Base-by-base conservation (phyloP, 768 basidiomycete species). In the Russula griseocarnosa region DNA sequence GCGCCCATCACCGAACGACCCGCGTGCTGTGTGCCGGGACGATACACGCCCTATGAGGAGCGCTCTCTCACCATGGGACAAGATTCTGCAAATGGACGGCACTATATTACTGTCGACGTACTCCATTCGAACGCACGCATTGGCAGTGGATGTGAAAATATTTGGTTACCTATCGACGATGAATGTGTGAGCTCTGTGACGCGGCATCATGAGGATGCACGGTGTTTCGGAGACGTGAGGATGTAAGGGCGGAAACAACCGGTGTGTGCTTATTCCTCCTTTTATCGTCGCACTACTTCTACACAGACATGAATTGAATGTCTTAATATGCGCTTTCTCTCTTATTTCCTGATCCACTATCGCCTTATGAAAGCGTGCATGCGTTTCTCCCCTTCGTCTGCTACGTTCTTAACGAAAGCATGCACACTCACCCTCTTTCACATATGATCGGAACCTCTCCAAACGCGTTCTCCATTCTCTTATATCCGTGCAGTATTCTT, bases 131-230 rank as follows among this genome's bases (percentile, higher is more conserved):
- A 83, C 66, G 79, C 85, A 44, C 83, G 81, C 73, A 75, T 79
- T 49, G 47, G 24, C 24, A 28, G 28, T 28, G 28, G 28, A 28
- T 2, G 28, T 10, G 24, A 7, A 9, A 85, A 89, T 60, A 86
- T 83, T 13, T 98, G 96, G 96, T 79, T 97, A 63, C 86, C 94
- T 55, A 89, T 98, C 58, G 95, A 98, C 74, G 96, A 98, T 71
- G 95, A 97, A 73, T 76, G 86, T 10, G 88, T 95, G 30, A 86
- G 86, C 32, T 84, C 90, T 69, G 82, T 96, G n/a, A n/a, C n/a
- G 44, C 76, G 81, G 22, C 74, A 81, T 2, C 28, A 28, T 0
- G 86, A 86, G 46, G 91, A 93, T 70, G 90, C n/a, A n/a, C n/a
- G n/a, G n/a, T 93, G 63, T 91, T 92, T 71, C 77, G 76, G 66